Conservation (phyloP, 129 eudicot species). For the Solidago caesia region DNA sequence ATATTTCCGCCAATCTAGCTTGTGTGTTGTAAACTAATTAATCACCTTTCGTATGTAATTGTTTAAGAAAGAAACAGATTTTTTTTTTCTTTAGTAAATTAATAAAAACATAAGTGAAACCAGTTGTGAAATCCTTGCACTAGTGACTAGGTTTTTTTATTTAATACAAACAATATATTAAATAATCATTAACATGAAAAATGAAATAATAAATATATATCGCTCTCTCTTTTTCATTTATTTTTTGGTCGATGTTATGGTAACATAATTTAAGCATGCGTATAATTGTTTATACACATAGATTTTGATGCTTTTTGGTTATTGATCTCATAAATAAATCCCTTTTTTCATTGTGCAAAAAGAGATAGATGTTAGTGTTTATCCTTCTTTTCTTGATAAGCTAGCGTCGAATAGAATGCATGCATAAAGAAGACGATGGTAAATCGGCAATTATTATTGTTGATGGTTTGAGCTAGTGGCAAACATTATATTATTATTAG, state of each 20-base stretch:
- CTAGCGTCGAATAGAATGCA: background rate
- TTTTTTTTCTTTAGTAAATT: background rate
- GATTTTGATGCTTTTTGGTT: slow-evolving; percentile 29
- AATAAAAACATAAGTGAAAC: background rate
- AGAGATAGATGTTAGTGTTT: slow-evolving; percentile 31
- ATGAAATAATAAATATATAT: background rate
- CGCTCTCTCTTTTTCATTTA: background rate
- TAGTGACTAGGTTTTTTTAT: too few species aligned
- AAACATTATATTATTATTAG: background rate
- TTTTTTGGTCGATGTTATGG: slow-evolving; percentile 12
- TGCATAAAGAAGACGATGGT: slow-evolving; percentile 2
- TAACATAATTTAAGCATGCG: slow-evolving; percentile 37
- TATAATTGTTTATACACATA: slow-evolving; percentile 37
- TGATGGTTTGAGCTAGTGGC: background rate
- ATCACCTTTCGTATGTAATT: background rate
- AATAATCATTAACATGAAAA: background rate
- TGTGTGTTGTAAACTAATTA: too few species aligned
- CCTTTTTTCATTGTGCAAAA: slow-evolving; percentile 30
- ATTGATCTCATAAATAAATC: slow-evolving; percentile 10
- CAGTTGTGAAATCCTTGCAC: too few species aligned
- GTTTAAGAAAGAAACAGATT: too few species aligned
- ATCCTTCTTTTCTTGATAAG: slow-evolving; percentile 27
- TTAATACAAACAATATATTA: too few species aligned
- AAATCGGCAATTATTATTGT: background rate
- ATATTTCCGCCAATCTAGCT: background rate